Evolutionary conservation across 768 basidiomycete genomes (phyloP).

Genomic region (Mrakia blollopis): DNA sequence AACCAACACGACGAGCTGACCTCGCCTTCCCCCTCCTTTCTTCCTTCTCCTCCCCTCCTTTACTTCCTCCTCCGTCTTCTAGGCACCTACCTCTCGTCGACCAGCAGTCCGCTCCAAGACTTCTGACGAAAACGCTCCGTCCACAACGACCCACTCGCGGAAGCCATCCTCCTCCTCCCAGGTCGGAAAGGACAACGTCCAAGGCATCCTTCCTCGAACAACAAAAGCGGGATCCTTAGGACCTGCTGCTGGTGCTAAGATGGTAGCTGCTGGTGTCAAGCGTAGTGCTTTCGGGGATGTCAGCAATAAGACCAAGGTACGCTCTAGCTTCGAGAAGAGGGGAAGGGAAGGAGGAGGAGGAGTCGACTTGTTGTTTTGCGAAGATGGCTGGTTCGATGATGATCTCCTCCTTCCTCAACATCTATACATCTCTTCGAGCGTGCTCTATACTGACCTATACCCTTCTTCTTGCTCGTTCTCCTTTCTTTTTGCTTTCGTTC

Average conservation of each 20-base stretch:
- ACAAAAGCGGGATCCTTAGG: constrained; percentile 42
- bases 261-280: constrained; percentile 48
- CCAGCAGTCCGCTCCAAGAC: constrained; percentile 29
- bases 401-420: not conserved
- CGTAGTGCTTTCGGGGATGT: constrained; percentile 77
- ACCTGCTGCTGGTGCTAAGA: constrained; percentile 56
- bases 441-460: not conserved
- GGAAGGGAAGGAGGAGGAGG: not conserved
- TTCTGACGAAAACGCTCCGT: constrained; percentile 42
- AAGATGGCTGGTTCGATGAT: not conserved
- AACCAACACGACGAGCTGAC: not conserved
- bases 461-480: not conserved
- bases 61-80: not conserved
- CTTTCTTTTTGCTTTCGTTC: not conserved
- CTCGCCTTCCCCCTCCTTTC: not conserved
- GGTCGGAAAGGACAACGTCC: constrained; percentile 1
- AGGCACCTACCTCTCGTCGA: not conserved
- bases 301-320: constrained; percentile 67
- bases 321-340: constrained; percentile 36
- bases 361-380: constrained; percentile 16
- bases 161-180: constrained; percentile 39
- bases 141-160: constrained; percentile 32
- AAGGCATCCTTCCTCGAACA: constrained; percentile 18
- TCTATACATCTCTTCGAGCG: too few relatives aligned
- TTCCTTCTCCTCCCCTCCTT: not conserved